Evolutionary conservation across 1,284 basidiomycete species (phyloP), one percentile per base, ranked within the genome.

Genomic region (Neolentinus lepideus): DNA sequence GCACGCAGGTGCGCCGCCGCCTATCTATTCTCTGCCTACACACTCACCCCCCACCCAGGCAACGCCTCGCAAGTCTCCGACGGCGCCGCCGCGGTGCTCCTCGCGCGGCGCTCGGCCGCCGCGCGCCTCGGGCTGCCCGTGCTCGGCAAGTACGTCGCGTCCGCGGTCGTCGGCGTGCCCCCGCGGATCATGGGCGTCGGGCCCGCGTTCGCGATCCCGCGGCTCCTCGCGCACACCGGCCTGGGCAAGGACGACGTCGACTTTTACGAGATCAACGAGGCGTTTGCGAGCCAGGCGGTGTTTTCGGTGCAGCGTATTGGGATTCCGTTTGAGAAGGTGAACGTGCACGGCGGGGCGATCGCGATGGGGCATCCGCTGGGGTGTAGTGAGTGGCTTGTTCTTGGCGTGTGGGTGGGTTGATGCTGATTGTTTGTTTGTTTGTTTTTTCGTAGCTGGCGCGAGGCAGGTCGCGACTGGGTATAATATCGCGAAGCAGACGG

Each of bases 21-120:
- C 27, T 24, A 27, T 53, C n/a, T n/a, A n/a, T n/a, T n/a, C n/a
- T n/a, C n/a, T n/a, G n/a, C n/a, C n/a, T n/a, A n/a, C n/a, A n/a
- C n/a, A n/a, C n/a, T n/a, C n/a, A n/a, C n/a, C n/a, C n/a, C n/a
- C n/a, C n/a, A n/a, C n/a, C n/a, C 56, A 80, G 83, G 86, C 35
- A 98, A 95, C 71, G 92, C 94, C 1, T 94, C 90, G 24, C 95
- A 98, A 70, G 85, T 99, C 51, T 94, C 93, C n/a, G 97, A 99
- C 66, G 96, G 96, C 59, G 96, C 96, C 22, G 94, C 95, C 51
- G 95, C 95, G 0, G 94, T 98, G 52, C 74, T 99, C 55, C 85
- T 98, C 56, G 81, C 92, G 33, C 83, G 93, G 58, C 85, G 96
- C 56, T 90, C 88, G 26, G 82, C 88, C 35, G 96, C 96, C 19